Base-by-base conservation (phyloP, 2,329 filamentous ascomycete species). In the Sporothrix protearum region DNA sequence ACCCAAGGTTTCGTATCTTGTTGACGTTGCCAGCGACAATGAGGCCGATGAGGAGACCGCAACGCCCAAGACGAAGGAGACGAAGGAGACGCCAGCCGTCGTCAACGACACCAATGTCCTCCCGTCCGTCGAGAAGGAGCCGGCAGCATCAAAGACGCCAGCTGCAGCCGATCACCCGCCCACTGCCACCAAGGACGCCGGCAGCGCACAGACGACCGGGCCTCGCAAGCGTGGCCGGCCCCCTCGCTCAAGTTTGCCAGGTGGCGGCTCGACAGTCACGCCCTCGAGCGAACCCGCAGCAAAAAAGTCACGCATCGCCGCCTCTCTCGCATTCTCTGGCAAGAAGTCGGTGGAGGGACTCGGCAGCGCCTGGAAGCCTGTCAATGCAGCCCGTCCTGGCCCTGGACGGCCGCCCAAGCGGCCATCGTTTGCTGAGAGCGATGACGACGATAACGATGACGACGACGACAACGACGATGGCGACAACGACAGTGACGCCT, bases 401-500 rank as follows among this genome's bases (percentile, higher is more conserved):
- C 33, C 59, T 3, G 45, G 64, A 1, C 45, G 45, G 45, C 64
- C 64, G 0, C 25, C 63, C 7, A 51, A 67, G 28, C 63, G 39
- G 1, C 19, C n/a, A 8, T 33, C 30, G 71, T 53, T 12, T 42
- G 69, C 28, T 25, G 55, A 61, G 30, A 22, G 45, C 51, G 72
- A 75, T 10, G 72, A 73, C 10, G 72, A 73, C 5, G 72, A 76
- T 36, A 74, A 22, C 8, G 12, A 53, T 1, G 14, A 53, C 49
- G 49, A 51, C 49, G n/a, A 51, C 5, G 70, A 78, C 22, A 77
- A 77, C 57, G 80, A 80, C 81, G 70, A 79, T 79, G 8, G 78
- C 77, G 2, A 75, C 76, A 39, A 76, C 76, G 63, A 16, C 45
- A 7, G 61, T 25, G 36, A 67, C 71, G 12, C 55, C 66, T 68